Evolutionary conservation across 2,329 filamentous ascomycete genomes (phyloP), one percentile per base, ranked within the genome.

Genomic region (Madurella fahalii): DNA sequence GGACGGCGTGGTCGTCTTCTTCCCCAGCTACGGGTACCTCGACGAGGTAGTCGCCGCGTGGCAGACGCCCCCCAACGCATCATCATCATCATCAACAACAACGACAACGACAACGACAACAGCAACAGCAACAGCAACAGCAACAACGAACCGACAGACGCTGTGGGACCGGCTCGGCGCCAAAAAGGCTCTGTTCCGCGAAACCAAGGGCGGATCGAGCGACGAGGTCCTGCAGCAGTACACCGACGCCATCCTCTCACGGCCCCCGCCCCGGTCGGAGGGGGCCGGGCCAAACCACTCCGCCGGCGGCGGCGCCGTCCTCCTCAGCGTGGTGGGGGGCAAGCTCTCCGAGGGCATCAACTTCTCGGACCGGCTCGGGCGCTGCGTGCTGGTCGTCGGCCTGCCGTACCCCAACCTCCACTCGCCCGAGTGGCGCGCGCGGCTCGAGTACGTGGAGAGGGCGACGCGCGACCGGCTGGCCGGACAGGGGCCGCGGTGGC

Each of bases 321-420:
- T 99, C 0, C 81, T 99, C 25, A 92, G 90, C 51, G 92, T 99
- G 2, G 87, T 99, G 2, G 93, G 93, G 52, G 94, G 94, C 13
- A 95, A 93, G 62, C 86, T 99, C 73, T 95, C 90, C 54, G 94
- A 99, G 72, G 94, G 94, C 61, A 99, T 99, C 74, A 99, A 99
- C 72, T 99, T 99, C 74, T 93, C 90, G 0, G 92, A 99, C 72
- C 79, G 81, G 2, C 83, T 99, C 0, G 94, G 94, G 1, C 85
- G 94, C 25, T 93, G 89, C 51, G 91, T 99, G 9, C 76, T 95
- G 13, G 87, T 97, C n/a, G 83, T 97, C 13, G 94, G 94, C 0
- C 75, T 99, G 4, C 94, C 94, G 0, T 99, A 95, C 63, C 91
- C 94, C 0, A 99, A 97, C 63, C 85, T 91, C 50, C 83, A 89